Evolutionary conservation across 2,329 filamentous ascomycete genomes (phyloP).

Genomic region (Stagonosporopsis chrysanthemi): DNA sequence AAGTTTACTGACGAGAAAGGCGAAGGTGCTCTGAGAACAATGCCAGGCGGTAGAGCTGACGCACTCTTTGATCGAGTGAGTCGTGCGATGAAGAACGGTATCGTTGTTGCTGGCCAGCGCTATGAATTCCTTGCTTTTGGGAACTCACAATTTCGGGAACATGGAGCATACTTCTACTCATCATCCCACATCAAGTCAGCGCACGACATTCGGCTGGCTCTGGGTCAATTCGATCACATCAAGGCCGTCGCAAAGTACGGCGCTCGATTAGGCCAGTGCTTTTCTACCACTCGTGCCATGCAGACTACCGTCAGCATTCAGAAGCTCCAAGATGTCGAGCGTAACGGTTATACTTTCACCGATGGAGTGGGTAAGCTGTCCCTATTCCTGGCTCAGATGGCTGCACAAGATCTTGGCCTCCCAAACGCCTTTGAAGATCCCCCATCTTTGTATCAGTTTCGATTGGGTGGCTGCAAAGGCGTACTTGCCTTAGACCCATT

Average conservation of each 20-base stretch:
- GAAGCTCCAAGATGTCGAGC: slow-evolving; percentile 72
- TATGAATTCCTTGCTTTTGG: slow-evolving; percentile 95
- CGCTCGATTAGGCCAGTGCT: slow-evolving; percentile 90
- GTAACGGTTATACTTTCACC: slow-evolving; percentile 76
- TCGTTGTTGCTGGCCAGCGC: slow-evolving; percentile 78
- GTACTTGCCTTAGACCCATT: slow-evolving; percentile 79
- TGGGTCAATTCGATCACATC: slow-evolving; percentile 86
- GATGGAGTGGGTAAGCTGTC: slow-evolving; percentile 97
- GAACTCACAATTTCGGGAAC: slow-evolving; percentile 92
- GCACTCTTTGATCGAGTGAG: slow-evolving; percentile 78
- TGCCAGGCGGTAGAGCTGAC: slow-evolving; percentile 47
- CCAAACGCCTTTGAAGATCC: slow-evolving; percentile 60
- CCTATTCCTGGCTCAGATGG: slow-evolving; percentile 73
- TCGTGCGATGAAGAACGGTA: slow-evolving; percentile 76
- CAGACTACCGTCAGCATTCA: slow-evolving; percentile 66
- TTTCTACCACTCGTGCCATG: slow-evolving; percentile 87
- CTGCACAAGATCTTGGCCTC: slow-evolving; percentile 73
- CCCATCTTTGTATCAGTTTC: slow-evolving; percentile 90
- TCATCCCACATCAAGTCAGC: slow-evolving; percentile 71
- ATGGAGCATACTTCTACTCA: slow-evolving; percentile 92
- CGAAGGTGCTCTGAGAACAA: slow-evolving; percentile 50
- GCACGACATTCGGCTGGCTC: slow-evolving; percentile 80
- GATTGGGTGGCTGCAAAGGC: slow-evolving; percentile 91
- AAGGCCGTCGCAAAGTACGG: slow-evolving; percentile 86
- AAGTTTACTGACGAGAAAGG: slow-evolving; percentile 85